Conservation (phyloP, 306 rosid species). For the Malus domestica region ASM211411v1 NC_041793.1:45412501-45413000, state of each 20-base stretch:
- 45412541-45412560: background rate
- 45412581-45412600: conserved; percentile 23
- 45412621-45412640: conserved; percentile 27
- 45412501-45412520: background rate
- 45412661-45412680: background rate
- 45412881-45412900: conserved; percentile 13
- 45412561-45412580: conserved; percentile 15
- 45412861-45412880: conserved; percentile 19
- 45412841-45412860: conserved; percentile 14
- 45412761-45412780: background rate
- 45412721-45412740: conserved; percentile 17
- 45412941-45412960: conserved; percentile 8
- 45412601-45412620: background rate
- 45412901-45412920: background rate
- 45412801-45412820: background rate
- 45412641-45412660: conserved; percentile 14
- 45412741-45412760: background rate
- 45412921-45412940: too few relatives aligned
- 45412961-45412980: background rate
- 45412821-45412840: conserved; percentile 5
- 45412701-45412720: conserved; percentile 19
- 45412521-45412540: background rate
- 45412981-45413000: background rate
- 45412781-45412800: background rate
- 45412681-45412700: background rate